Evolutionary conservation across 495 filamentous ascomycete genomes (phyloP).

Genomic region (Pyronema omphalodes): DNA sequence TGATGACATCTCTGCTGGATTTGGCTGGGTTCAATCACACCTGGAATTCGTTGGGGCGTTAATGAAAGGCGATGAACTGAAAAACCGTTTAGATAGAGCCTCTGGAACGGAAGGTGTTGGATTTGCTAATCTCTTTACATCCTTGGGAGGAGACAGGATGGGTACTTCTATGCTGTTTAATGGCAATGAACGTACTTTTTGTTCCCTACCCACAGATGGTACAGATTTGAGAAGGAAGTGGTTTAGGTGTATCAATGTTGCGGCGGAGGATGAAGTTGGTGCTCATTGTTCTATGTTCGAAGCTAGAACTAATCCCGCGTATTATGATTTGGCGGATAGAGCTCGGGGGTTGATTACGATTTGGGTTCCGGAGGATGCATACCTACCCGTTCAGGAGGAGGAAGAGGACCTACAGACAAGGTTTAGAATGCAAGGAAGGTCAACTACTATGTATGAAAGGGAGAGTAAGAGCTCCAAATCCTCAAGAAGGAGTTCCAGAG

Average conservation of each 20-base stretch:
- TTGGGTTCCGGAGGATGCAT: conserved; percentile 35
- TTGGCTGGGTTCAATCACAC: conserved; percentile 70
- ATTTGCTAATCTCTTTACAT: conserved; percentile 68
- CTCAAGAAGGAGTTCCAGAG: background rate
- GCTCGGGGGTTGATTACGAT: conserved; percentile 43
- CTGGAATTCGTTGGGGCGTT: conserved; percentile 91
- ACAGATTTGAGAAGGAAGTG: conserved; percentile 35
- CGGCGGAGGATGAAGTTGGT: conserved; percentile 53
- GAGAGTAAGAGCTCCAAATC: background rate
- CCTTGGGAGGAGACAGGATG: conserved; percentile 42
- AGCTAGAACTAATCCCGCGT: conserved; percentile 61
- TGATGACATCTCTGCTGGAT: conserved; percentile 52
- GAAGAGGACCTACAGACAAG: background rate
- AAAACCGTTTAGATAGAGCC: conserved; percentile 42
- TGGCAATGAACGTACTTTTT: conserved; percentile 60
- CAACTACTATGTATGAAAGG: background rate
- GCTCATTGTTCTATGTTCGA: conserved; percentile 86
- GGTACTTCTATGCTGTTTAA: conserved; percentile 34
- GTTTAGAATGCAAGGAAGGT: background rate
- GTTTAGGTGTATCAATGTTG: conserved; percentile 44
- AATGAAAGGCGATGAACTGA: conserved; percentile 56
- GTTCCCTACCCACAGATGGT: conserved; percentile 50
- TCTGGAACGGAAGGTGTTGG: conserved; percentile 43
- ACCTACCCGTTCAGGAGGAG: background rate
- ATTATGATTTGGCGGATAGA: conserved; percentile 44